Evolutionary conservation across 1,284 basidiomycete genomes (phyloP).

Genomic region (Tilletiopsis washingtonensis): DNA sequence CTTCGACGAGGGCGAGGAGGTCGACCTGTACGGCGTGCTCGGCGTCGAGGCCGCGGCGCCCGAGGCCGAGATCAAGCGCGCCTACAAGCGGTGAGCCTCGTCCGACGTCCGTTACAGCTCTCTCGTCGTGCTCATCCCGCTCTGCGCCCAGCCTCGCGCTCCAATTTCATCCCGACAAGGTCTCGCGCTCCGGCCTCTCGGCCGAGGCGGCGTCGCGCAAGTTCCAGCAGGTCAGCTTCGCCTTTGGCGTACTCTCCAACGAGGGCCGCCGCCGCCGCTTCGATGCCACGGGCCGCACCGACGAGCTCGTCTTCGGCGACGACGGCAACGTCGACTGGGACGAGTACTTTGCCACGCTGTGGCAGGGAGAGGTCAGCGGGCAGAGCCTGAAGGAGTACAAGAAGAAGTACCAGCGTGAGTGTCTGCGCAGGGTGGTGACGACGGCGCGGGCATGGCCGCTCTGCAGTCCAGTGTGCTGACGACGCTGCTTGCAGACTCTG

Average conservation of each 20-base stretch:
- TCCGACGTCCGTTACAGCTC: neutral
- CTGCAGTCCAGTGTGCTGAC: neutral
- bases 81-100: constrained; percentile 34
- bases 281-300: constrained; percentile 41
- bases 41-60: constrained; percentile 21
- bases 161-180: constrained; percentile 45
- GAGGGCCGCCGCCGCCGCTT: constrained; percentile 31
- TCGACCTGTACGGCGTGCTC: constrained; percentile 44
- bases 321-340: constrained; percentile 45
- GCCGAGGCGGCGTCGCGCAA: constrained; percentile 20
- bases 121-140: neutral
- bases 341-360: constrained; percentile 46
- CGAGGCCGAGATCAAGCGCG: constrained; percentile 37
- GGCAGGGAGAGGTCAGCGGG: constrained; percentile 40
- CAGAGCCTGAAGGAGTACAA: constrained; percentile 24
- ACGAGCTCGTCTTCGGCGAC: constrained; percentile 36
- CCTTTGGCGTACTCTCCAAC: constrained; percentile 44
- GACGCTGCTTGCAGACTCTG: neutral
- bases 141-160: constrained; percentile 29
- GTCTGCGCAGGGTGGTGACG: neutral
- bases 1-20: constrained; percentile 36
- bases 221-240: constrained; percentile 45
- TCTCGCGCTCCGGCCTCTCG: constrained; percentile 9
- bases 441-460: neutral
- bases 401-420: neutral